A percentile compares a stretch with the other conserved stretches of the same genome.
phyloP scores from a whole-genome alignment of 371 early-diverging fungal species.

The Mortierella sp. region DNA sequence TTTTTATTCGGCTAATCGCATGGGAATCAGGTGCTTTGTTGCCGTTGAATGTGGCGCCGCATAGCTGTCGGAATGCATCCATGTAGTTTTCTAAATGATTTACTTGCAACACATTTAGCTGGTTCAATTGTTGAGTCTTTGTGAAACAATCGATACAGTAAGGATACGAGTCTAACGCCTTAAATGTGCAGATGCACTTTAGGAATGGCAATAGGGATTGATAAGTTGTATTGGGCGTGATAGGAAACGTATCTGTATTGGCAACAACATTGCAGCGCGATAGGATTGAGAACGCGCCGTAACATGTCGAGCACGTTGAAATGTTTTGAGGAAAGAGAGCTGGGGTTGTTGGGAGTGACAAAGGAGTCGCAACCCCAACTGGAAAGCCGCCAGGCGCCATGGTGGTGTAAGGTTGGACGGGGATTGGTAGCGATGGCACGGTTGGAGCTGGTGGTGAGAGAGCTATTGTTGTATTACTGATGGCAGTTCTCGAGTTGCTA shows the following conservation, averaged over 20 bases:
- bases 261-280: conserved; percentile 49
- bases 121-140: conserved; percentile 37
- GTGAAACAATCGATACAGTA: conserved; percentile 48
- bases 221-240: conserved; percentile 38
- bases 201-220: conserved; percentile 33
- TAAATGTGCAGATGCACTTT: conserved; percentile 48
- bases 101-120: conserved; percentile 43
- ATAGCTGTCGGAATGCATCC: conserved; percentile 47
- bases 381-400: conserved; percentile 9
- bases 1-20: background rate
- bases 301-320: conserved; percentile 42
- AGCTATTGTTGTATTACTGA: background rate
- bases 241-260: conserved; percentile 34
- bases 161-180: conserved; percentile 41
- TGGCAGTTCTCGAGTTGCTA: background rate
- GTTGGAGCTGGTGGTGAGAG: conserved; percentile 18
- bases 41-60: conserved; percentile 43
- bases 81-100: conserved; percentile 40
- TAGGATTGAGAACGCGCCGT: conserved; percentile 39
- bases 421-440: conserved; percentile 15
- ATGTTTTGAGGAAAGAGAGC: conserved; percentile 51
- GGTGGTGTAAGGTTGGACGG: conserved; percentile 33
- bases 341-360: conserved; percentile 40
- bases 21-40: conserved; percentile 23
- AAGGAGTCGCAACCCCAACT: background rate